Evolutionary conservation across 2,329 filamentous ascomycete genomes (phyloP).

Genomic region (Ceratocystis ficicola): DNA sequence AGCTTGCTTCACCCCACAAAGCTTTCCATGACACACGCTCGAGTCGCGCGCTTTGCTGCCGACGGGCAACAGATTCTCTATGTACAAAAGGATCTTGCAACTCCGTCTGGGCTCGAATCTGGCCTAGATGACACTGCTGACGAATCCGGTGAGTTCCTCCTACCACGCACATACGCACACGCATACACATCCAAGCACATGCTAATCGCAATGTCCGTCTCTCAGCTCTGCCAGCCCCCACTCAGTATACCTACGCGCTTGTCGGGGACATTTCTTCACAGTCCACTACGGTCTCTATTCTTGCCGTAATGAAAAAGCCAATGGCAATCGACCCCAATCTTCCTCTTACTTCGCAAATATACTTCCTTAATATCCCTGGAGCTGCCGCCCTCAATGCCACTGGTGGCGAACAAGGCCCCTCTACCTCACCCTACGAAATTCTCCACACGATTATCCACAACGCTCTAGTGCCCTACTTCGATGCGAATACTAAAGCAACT

Average conservation of each 20-base stretch:
- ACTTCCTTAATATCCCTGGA: conserved; percentile 84
- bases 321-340: conserved; percentile 73
- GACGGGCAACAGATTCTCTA: conserved; percentile 83
- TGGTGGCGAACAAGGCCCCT: conserved; percentile 56
- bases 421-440: conserved; percentile 77
- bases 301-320: conserved; percentile 82
- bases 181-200: background rate
- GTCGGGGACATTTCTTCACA: conserved; percentile 71
- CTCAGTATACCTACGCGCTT: conserved; percentile 62
- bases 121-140: conserved; percentile 39
- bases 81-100: conserved; percentile 68
- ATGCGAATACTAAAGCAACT: conserved; percentile 81
- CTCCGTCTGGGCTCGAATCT: conserved; percentile 40
- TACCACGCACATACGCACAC: background rate
- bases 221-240: conserved; percentile 29
- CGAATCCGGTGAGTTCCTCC: conserved; percentile 33
- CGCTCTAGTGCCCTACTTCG: conserved; percentile 88
- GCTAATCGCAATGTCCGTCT: background rate
- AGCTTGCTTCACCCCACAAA: conserved; percentile 67
- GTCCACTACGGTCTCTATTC: conserved; percentile 67
- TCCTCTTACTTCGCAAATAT: conserved; percentile 77
- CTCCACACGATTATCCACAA: conserved; percentile 85
- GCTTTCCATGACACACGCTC: conserved; percentile 67
- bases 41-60: conserved; percentile 78
- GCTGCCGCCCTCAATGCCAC: conserved; percentile 56